These are phyloP conservation scores for Maudiozyma saulgeensis DNA, from an alignment of 805 yeast genomes.

Conservation along the genomic window DNA sequence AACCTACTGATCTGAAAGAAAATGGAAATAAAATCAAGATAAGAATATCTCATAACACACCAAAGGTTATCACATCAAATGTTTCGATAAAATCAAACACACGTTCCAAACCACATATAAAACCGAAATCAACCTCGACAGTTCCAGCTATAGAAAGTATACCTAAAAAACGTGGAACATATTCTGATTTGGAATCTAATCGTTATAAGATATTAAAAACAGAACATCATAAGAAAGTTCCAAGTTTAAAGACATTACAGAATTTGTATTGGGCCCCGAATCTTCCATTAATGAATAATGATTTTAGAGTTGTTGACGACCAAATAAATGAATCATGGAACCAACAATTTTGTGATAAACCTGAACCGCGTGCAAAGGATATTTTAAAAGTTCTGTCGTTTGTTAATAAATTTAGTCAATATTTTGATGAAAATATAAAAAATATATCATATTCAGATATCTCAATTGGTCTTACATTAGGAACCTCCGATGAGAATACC, in stretches of 20 bases:
- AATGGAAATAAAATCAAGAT: background rate
- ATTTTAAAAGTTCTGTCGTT: slow-evolving; percentile 25
- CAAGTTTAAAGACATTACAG: background rate
- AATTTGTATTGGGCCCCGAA: slow-evolving; percentile 22
- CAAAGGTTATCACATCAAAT: background rate
- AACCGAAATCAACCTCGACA: background rate
- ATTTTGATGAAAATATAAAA: slow-evolving; percentile 16
- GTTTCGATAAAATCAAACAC: background rate
- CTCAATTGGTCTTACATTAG: slow-evolving; percentile 23
- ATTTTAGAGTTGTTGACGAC: slow-evolving; percentile 4
- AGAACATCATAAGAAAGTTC: background rate
- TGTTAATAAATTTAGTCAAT: slow-evolving; percentile 20
- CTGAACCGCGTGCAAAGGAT: slow-evolving; percentile 22
- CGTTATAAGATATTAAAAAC: background rate
- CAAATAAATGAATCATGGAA: background rate
- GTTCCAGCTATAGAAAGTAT: slow-evolving; percentile 4
- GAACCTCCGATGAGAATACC: slow-evolving; percentile 6
- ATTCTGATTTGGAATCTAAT: background rate
- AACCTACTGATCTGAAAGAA: background rate
- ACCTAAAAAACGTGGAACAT: slow-evolving; percentile 1
- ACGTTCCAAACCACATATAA: background rate
- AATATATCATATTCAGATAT: slow-evolving; percentile 26
- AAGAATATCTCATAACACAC: background rate
- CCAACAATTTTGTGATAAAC: slow-evolving; percentile 5
- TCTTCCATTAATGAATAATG: slow-evolving; percentile 16